These are phyloP conservation scores for Pouteria glomerata DNA, from an alignment of 148 eudicot species.

Conservation along the genomic window DNA sequence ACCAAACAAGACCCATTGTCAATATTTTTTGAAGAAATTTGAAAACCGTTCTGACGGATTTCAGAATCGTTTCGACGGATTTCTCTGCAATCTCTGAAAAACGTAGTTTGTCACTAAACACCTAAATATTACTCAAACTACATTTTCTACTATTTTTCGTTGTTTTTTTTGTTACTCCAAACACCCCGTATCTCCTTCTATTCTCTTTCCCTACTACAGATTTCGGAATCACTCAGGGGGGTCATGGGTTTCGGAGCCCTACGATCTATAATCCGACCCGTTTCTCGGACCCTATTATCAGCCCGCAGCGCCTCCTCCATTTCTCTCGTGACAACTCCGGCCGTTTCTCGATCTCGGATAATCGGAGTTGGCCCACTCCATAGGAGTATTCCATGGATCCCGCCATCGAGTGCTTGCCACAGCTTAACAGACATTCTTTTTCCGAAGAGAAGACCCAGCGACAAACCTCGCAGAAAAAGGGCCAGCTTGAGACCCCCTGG, in stretches of 20 bases:
- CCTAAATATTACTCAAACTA: too few relatives aligned
- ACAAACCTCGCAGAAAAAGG: constrained; percentile 63
- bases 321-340: constrained; percentile 13
- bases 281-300: constrained; percentile 31
- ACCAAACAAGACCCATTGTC: too few relatives aligned
- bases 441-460: constrained; percentile 68
- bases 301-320: constrained; percentile 20
- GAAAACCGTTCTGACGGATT: too few relatives aligned
- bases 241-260: constrained; percentile 62
- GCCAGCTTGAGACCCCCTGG: constrained; percentile 33
- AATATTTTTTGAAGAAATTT: too few relatives aligned
- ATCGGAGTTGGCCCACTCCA: constrained; percentile 30
- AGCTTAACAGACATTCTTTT: constrained; percentile 63
- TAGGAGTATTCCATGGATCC: constrained; percentile 41
- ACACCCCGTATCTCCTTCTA: too few relatives aligned
- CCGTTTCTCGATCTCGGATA: constrained; percentile 11
- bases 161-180: too few relatives aligned
- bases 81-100: too few relatives aligned
- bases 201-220: too few relatives aligned
- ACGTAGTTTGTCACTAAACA: too few relatives aligned
- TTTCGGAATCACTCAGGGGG: too few relatives aligned
- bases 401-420: constrained; percentile 45
- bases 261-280: constrained; percentile 60
- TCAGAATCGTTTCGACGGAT: too few relatives aligned
- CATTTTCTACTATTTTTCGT: too few relatives aligned